Percentiles rank a stretch among this genome's conserved stretches.
These are phyloP conservation scores for Penicillium bialowiezense DNA, from an alignment of 495 filamentous ascomycete genomes.

Conservation along the genomic window DNA sequence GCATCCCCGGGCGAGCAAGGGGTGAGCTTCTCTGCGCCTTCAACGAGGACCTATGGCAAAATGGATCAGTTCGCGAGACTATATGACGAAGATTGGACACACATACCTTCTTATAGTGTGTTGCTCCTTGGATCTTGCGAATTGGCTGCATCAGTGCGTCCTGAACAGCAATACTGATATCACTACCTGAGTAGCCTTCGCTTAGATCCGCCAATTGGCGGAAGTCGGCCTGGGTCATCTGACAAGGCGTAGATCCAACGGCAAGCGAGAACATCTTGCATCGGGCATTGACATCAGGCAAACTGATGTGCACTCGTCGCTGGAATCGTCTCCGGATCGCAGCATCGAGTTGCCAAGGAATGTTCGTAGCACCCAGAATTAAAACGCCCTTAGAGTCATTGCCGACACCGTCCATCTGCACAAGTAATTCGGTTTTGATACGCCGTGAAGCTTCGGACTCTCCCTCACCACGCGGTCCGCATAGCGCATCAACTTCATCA, in stretches of 20 bases:
- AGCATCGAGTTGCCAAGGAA: constrained; percentile 98
- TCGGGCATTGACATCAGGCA: constrained; percentile 83
- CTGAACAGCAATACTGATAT: constrained; percentile 95
- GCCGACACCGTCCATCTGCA: constrained; percentile 99
- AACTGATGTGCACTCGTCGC: constrained; percentile 86
- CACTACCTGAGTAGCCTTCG: constrained; percentile 92
- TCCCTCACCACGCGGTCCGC: constrained; percentile 93
- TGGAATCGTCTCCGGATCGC: constrained; percentile 97
- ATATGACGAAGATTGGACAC: constrained; percentile 1
- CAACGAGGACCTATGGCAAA: constrained; percentile 59
- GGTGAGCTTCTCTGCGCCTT: constrained; percentile 75
- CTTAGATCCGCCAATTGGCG: constrained; percentile 73
- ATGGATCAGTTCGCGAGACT: neutral
- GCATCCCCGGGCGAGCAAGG: constrained; percentile 91
- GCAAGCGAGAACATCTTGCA: constrained; percentile 97
- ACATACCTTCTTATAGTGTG: constrained; percentile 91
- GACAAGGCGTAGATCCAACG: constrained; percentile 86
- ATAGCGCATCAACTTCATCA: constrained; percentile 97
- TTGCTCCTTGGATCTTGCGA: constrained; percentile 94
- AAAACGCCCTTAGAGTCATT: constrained; percentile 91
- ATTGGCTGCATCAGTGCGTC: constrained; percentile 98
- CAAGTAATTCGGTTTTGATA: constrained; percentile 97
- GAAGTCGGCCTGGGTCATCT: constrained; percentile 75
- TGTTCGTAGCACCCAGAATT: constrained; percentile 96
- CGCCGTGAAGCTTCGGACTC: constrained; percentile 95